A percentile compares a stretch with the other conserved stretches of the same genome.
These are phyloP conservation scores for Aspergillus asperescens DNA, from an alignment of 495 filamentous ascomycete species.

Conservation along the genomic window DNA sequence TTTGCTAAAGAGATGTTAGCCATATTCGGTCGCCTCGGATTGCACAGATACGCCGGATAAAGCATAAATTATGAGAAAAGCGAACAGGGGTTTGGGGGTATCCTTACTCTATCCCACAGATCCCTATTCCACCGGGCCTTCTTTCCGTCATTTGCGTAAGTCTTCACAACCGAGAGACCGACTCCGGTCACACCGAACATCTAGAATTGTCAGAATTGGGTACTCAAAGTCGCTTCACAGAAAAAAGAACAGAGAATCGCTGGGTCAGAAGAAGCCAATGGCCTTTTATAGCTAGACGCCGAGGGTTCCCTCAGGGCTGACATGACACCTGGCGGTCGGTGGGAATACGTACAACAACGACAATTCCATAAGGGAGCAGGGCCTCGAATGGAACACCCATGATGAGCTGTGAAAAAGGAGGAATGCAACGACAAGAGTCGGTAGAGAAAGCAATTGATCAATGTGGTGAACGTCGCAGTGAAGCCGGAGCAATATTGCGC, in stretches of 20 bases:
- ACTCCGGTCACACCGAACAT: conserved; percentile 86
- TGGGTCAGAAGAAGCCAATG: neutral
- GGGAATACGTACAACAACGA: conserved; percentile 62
- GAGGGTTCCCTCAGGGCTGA: neutral
- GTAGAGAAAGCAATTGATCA: conserved; percentile 6
- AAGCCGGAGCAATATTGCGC: conserved; percentile 16
- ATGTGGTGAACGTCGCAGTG: conserved; percentile 22
- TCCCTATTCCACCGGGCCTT: conserved; percentile 75
- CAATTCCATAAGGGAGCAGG: conserved; percentile 88
- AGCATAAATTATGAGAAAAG: neutral
- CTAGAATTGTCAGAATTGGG: conserved; percentile 39
- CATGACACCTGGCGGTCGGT: neutral
- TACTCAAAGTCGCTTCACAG: neutral
- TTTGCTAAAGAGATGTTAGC: conserved; percentile 61
- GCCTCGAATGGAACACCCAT: conserved; percentile 98
- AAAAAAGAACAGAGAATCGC: neutral
- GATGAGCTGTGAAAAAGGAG: conserved; percentile 24
- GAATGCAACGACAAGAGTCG: conserved; percentile 1
- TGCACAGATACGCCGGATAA: conserved; percentile 17
- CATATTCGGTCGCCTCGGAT: conserved; percentile 21
- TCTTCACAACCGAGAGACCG: conserved; percentile 66
- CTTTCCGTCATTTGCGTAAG: conserved; percentile 85
- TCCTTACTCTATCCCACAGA: conserved; percentile 86
- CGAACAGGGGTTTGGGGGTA: neutral
- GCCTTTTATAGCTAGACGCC: neutral